phyloP scores from a whole-genome alignment of 2,329 filamentous ascomycete genomes.

The Cytospora piceae region DNA sequence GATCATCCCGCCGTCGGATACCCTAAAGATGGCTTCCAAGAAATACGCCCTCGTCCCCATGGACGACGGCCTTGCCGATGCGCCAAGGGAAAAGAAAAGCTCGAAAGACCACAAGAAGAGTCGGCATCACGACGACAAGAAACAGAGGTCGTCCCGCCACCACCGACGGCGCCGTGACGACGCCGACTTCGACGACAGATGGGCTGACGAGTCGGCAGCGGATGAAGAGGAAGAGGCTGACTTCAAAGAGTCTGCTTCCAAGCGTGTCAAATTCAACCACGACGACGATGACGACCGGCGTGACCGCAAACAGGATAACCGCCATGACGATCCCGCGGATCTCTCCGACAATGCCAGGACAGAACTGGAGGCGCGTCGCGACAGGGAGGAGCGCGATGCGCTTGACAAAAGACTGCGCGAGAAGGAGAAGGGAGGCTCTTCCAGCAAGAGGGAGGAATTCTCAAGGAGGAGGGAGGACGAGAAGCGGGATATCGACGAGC shows the following conservation, averaged over 20 bases:
- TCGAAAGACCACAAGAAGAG: slow-evolving; percentile 52
- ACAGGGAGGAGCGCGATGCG: slow-evolving; percentile 76
- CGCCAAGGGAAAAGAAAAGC: slow-evolving; percentile 49
- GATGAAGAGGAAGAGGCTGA: slow-evolving; percentile 54
- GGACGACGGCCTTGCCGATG: slow-evolving; percentile 63
- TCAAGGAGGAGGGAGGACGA: slow-evolving; percentile 68
- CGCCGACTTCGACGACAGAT: slow-evolving; percentile 72
- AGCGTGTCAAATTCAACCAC: slow-evolving; percentile 68
- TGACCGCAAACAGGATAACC: slow-evolving; percentile 34
- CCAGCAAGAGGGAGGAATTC: slow-evolving; percentile 58
- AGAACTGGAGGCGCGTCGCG: slow-evolving; percentile 63
- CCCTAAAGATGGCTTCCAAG: slow-evolving; percentile 46
- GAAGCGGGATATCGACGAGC: slow-evolving; percentile 68
- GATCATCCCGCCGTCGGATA: not conserved
- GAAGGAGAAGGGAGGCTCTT: slow-evolving; percentile 69
- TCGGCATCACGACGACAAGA: slow-evolving; percentile 37
- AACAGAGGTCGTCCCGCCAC: slow-evolving; percentile 33
- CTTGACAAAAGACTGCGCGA: slow-evolving; percentile 76
- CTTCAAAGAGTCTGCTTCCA: slow-evolving; percentile 70
- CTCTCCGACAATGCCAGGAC: slow-evolving; percentile 63
- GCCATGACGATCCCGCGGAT: slow-evolving; percentile 47
- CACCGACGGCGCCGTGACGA: slow-evolving; percentile 38
- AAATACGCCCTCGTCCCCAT: slow-evolving; percentile 70
- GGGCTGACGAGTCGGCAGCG: slow-evolving; percentile 75
- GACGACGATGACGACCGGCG: slow-evolving; percentile 50